Evolutionary conservation across 768 basidiomycete species (phyloP), one percentile per base, ranked within the genome.

Genomic region (Aureoboletus auriporus): DNA sequence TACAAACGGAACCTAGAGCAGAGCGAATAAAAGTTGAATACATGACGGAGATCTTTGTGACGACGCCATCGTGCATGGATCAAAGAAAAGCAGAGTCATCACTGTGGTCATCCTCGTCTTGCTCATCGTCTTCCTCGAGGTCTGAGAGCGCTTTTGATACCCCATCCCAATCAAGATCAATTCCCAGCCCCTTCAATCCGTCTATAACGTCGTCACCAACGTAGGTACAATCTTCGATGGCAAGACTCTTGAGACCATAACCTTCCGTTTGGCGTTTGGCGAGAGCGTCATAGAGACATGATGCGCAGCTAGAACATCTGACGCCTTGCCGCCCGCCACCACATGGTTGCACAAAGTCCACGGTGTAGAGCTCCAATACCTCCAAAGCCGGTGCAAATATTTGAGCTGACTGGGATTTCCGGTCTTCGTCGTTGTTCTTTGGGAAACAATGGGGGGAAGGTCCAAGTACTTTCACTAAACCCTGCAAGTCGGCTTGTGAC

Each of bases 101-200:
- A 14, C 10, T 29, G 10, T 16, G 16, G 1, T 46, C 46, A 13
- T 49, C 39, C 5, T 47, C 47, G 11, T 27, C 39, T 2, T 36
- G 44, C 1, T 33, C 43, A 4, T 48, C 49, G 11, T 42, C 46
- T 8, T 34, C 46, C 42, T 39, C 51, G 4, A 28, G 31, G 5
- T 28, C 38, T 27, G 40, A 36, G 3, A 14, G 28, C 13, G 28
- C 27, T 37, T 41, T 47, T 23, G 37, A 46, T 35, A 53, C 7
- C 16, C 49, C 44, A 33, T 65, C 58, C 61, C 60, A 65, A 14
- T 49, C 8, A 34, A 62, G 46, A 10, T 55, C 40, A 36, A 29
- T 23, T 27, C 54, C 60, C 10, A 31, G 45, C 12, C 17, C 38
- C 37, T 28, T 45, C 40, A 61, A 37, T 2, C 4, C 30, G 17